Evolutionary conservation across 2,329 filamentous ascomycete genomes (phyloP).

Genomic region (Colletotrichum neosansevieriae): DNA sequence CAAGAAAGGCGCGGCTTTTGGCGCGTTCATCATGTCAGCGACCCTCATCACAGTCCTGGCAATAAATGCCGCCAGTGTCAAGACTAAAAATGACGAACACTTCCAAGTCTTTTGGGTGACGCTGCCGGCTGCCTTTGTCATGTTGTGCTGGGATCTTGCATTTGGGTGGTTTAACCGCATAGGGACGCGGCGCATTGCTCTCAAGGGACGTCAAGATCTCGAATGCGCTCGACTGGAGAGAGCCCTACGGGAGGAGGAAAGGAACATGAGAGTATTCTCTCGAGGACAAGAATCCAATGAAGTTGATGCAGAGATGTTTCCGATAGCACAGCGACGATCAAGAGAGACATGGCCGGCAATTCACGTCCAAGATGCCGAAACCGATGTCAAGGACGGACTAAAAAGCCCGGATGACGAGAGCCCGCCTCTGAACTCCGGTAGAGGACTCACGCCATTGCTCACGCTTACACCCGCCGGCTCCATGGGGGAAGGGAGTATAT

Average conservation of each 20-base stretch:
- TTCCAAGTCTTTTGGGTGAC: constrained; percentile 76
- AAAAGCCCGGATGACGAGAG: background rate
- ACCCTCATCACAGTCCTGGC: constrained; percentile 75
- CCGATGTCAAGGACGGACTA: background rate
- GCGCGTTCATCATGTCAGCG: constrained; percentile 73
- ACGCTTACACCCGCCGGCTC: constrained; percentile 12
- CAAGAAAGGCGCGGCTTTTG: constrained; percentile 73
- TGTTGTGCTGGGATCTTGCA: constrained; percentile 75
- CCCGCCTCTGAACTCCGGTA: constrained; percentile 10
- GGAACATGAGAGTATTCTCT: background rate
- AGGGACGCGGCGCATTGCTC: constrained; percentile 73
- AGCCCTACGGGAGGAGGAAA: constrained; percentile 9
- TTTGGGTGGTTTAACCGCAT: constrained; percentile 73
- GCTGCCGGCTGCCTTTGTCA: constrained; percentile 74
- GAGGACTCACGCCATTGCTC: constrained; percentile 10
- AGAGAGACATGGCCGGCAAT: constrained; percentile 11
- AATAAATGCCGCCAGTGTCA: constrained; percentile 71
- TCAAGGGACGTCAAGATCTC: constrained; percentile 57
- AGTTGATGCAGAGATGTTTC: background rate
- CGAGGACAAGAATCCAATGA: background rate
- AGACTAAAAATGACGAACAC: constrained; percentile 54
- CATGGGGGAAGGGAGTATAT: background rate
- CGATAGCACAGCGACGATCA: background rate
- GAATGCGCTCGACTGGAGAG: constrained; percentile 10
- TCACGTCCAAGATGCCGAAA: constrained; percentile 7